Evolutionary conservation across 2,329 filamentous ascomycete species (phyloP).

Genomic region (Colletotrichum musicola): DNA sequence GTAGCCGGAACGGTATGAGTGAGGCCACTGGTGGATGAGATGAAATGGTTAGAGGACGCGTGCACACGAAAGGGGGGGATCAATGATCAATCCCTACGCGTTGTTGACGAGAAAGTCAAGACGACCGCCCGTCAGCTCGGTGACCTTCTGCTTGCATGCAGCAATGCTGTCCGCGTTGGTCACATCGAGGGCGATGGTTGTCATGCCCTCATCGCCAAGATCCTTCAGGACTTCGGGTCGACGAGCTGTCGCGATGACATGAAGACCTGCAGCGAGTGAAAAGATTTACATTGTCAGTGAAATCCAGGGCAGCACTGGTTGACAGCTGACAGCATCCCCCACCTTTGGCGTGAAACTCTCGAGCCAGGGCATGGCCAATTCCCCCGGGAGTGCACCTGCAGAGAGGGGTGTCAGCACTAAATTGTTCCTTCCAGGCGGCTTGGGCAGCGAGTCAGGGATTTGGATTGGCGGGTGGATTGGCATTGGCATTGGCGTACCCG

Average conservation of each 20-base stretch:
- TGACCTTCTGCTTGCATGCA: conserved; percentile 60
- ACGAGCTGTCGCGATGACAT: conserved; percentile 70
- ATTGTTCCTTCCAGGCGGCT: conserved; percentile 2
- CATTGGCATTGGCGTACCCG: conserved; percentile 52
- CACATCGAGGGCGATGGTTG: conserved; percentile 65
- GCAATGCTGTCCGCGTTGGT: conserved; percentile 64
- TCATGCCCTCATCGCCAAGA: conserved; percentile 61
- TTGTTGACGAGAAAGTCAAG: conserved; percentile 73
- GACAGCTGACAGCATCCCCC: conserved; percentile 9
- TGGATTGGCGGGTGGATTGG: not conserved
- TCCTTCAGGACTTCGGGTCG: conserved; percentile 60
- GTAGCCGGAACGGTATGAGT: conserved; percentile 65
- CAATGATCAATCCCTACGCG: conserved; percentile 59
- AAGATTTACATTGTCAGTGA: not conserved
- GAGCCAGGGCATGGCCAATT: conserved; percentile 67
- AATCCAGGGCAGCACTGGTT: not conserved
- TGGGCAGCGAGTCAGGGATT: not conserved
- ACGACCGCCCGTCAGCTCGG: conserved; percentile 61
- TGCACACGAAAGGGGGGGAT: not conserved
- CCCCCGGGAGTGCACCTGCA: conserved; percentile 69
- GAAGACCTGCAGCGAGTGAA: conserved; percentile 52
- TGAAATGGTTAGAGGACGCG: not conserved
- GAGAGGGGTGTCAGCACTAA: not conserved
- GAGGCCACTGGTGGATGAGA: conserved; percentile 55
- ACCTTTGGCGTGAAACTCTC: conserved; percentile 67